phyloP scores from a whole-genome alignment of 495 filamentous ascomycete species.

The Lasiosphaeria miniovina region DNA sequence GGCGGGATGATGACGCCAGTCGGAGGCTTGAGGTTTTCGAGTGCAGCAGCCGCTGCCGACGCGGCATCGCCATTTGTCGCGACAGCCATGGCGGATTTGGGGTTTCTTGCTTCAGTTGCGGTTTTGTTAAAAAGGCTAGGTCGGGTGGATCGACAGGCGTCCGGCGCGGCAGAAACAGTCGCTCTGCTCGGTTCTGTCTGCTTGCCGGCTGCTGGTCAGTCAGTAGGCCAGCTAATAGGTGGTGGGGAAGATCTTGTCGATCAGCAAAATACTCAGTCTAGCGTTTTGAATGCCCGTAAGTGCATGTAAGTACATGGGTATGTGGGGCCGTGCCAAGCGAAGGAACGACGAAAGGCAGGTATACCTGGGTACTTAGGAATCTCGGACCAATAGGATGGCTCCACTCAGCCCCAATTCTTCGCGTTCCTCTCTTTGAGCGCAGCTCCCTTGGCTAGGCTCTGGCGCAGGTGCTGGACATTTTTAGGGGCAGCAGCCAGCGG shows the following conservation, averaged over 20 bases:
- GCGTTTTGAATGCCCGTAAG: too few relatives aligned
- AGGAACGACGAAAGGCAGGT: neutral
- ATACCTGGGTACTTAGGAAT: neutral
- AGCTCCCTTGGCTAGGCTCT: neutral
- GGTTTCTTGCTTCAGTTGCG: slow-evolving; percentile 12
- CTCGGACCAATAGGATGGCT: neutral
- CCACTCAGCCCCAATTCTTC: neutral
- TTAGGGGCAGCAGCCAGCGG: neutral
- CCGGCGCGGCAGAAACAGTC: too few relatives aligned
- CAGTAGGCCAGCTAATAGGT: too few relatives aligned
- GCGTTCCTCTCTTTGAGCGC: neutral
- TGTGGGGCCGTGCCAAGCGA: too few relatives aligned
- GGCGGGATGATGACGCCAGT: slow-evolving; percentile 82
- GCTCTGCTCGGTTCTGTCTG: neutral
- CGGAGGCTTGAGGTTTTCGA: slow-evolving; percentile 67
- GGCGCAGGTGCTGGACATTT: neutral
- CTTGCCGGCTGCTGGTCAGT: too few relatives aligned
- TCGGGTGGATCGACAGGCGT: too few relatives aligned
- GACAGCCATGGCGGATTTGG: slow-evolving; percentile 37
- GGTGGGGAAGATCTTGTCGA: too few relatives aligned
- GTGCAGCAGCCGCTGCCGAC: slow-evolving; percentile 38
- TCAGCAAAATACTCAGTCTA: too few relatives aligned
- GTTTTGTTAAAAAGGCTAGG: neutral
- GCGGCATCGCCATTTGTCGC: slow-evolving; percentile 57
- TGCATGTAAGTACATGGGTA: too few relatives aligned